Conservation (phyloP, 345 rosid species). For the Linum trigynum region DNA sequence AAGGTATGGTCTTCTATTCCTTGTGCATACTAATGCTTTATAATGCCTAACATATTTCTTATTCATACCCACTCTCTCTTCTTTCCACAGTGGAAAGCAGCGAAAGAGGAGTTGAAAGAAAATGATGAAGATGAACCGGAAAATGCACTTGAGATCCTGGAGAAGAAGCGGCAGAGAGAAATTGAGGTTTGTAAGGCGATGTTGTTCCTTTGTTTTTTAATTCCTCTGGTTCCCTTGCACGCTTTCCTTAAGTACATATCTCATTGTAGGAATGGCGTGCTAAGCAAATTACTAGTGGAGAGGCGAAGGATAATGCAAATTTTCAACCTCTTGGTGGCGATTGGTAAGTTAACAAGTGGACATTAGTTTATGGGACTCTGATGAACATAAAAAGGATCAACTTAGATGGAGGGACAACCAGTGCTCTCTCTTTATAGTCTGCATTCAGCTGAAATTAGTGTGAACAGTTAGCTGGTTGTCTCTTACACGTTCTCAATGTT, state of each 20-base stretch:
- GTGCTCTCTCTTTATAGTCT: background rate
- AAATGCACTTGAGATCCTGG: conserved; percentile 47
- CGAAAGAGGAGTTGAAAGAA: conserved; percentile 84
- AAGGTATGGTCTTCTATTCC: conserved; percentile 41
- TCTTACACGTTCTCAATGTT: too few species aligned
- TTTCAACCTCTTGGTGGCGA: conserved; percentile 96
- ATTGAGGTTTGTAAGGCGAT: conserved; percentile 42
- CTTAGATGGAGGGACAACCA: background rate
- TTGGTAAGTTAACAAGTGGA: conserved; percentile 34
- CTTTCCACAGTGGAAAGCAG: conserved; percentile 84
- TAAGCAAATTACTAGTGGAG: conserved; percentile 84
- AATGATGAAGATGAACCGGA: conserved; percentile 71
- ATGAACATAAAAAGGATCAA: too few species aligned
- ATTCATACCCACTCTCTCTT: background rate
- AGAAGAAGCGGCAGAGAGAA: conserved; percentile 72
- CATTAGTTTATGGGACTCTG: too few species aligned
- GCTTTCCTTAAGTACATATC: conserved; percentile 8
- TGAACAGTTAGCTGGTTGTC: background rate
- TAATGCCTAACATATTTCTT: background rate
- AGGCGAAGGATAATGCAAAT: conserved; percentile 88
- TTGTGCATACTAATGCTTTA: conserved; percentile 5
- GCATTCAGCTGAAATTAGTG: background rate
- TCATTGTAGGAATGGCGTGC: conserved; percentile 69
- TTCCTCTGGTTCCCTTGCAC: background rate
- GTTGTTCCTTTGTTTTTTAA: background rate